Base-by-base conservation (phyloP, 192 early-diverging fungal species). In the Chytriomyces hyalinus region DNA sequence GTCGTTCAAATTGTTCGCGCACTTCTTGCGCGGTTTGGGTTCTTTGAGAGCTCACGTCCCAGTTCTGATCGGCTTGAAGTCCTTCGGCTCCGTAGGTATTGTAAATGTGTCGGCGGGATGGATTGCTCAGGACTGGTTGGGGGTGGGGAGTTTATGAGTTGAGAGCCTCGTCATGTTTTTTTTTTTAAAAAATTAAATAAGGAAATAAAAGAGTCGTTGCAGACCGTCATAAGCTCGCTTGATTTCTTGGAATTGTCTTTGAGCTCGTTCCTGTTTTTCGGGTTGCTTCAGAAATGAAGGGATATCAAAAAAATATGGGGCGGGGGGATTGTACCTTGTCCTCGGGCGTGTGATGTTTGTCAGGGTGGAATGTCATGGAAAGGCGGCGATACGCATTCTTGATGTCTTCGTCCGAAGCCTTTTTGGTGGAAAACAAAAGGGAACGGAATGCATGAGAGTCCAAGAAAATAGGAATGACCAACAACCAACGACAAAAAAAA, bases 341-440 rank as follows among this genome's bases (percentile, higher is more conserved):
- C 60, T 81, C 82, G 11, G 80, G 73, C 1, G 46, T 43, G 26
- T 80, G 80, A 73, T 84, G 88, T 65, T 89, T 89, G 80, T 89
- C 88, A 5, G 88, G 88, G 73, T 89, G 88, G 69, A 89, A 89
- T 1, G 77, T 81, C 63, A 89, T 66, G n/a, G 80, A 81, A 46
- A 87, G 70, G 44, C 88, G 80, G 4, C 81, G 74, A 70, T 85
- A 89, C 2, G 88, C 81, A 60, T 84, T 84, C 70, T 83, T 82
- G 17, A 89, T 83, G 11, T 89, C 88, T 9, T 84, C 84, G 11
- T 85, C 84, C 7, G 81, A 78, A n/a, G 87, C 85, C 77, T 86
- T 47, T 28, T 76, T 64, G 57, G 24, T 57, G 20, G 43, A 26
- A 20, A 13, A n/a, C 20, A 20, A n/a, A n/a, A 57, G 53, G 13